Conservation (phyloP, 345 rosid species). For the Microcos paniculata region DNA sequence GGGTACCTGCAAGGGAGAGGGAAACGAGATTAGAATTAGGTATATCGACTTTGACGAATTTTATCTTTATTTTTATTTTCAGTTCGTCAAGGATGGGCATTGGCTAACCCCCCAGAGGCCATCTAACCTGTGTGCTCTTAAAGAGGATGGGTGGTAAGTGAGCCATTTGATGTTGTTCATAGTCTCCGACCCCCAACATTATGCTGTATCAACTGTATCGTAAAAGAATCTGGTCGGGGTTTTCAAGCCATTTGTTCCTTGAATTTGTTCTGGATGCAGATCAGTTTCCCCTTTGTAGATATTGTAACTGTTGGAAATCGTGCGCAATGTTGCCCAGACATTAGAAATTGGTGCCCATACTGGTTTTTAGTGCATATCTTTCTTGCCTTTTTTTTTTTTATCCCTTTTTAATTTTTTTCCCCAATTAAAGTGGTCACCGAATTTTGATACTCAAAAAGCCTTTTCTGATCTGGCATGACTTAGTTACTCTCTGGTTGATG, state of each 20-base stretch:
- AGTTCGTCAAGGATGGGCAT: constrained; percentile 36
- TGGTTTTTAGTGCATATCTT: constrained; percentile 39
- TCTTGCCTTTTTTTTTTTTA: constrained; percentile 8
- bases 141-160: constrained; percentile 56
- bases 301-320: constrained; percentile 48
- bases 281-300: constrained; percentile 51
- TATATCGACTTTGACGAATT: neutral
- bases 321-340: constrained; percentile 37
- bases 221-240: constrained; percentile 31
- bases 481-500: constrained; percentile 23
- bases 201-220: constrained; percentile 26
- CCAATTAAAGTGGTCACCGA: constrained; percentile 29
- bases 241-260: constrained; percentile 29
- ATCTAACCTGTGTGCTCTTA: constrained; percentile 34
- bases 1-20: neutral
- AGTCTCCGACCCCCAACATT: constrained; percentile 42
- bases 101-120: constrained; percentile 38
- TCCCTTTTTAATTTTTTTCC: neutral
- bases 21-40: neutral
- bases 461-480: constrained; percentile 27
- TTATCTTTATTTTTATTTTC: constrained; percentile 18
- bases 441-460: constrained; percentile 31
- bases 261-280: constrained; percentile 45
- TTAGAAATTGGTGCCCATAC: constrained; percentile 32
- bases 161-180: constrained; percentile 42